Conservation (phyloP, 1,284 basidiomycete species). For the Leccinum subrobustum region DNA sequence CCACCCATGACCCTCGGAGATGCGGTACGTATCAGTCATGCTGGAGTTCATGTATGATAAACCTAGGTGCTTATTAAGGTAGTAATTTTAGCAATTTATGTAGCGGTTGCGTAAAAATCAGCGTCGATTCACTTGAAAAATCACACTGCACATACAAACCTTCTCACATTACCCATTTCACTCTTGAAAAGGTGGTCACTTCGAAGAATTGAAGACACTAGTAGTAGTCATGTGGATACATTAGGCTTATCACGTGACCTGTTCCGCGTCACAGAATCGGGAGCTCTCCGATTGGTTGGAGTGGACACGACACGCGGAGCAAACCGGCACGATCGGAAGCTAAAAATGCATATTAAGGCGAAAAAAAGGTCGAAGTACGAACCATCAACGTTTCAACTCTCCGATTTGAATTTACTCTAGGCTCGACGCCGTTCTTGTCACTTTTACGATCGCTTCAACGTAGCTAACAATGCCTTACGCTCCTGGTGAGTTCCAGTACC, state of each 20-base stretch:
- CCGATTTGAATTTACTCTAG: constrained; percentile 1
- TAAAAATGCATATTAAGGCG: constrained; percentile 18
- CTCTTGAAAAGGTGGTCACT: no score
- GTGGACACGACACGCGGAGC: constrained; percentile 15
- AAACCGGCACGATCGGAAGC: constrained; percentile 32
- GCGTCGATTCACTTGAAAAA: background rate
- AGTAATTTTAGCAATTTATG: background rate
- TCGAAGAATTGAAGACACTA: no score
- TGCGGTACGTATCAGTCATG: background rate
- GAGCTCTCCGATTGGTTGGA: constrained; percentile 27
- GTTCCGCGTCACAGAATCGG: constrained; percentile 1
- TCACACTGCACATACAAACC: no score
- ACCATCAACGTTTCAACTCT: constrained; percentile 4
- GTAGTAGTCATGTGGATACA: background rate
- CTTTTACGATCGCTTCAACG: constrained; percentile 6
- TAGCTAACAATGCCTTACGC: constrained; percentile 27
- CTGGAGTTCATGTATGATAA: background rate
- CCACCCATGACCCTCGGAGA: background rate
- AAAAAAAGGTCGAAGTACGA: constrained; percentile 7
- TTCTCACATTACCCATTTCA: no score
- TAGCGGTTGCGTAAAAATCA: background rate
- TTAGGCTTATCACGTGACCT: background rate
- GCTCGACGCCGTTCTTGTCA: constrained; percentile 3
- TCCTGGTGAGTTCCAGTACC: constrained; percentile 21
- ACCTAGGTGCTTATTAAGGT: background rate